phyloP scores from a whole-genome alignment of 2,329 filamentous ascomycete species.

The Cytospora paraplurivora region DNA sequence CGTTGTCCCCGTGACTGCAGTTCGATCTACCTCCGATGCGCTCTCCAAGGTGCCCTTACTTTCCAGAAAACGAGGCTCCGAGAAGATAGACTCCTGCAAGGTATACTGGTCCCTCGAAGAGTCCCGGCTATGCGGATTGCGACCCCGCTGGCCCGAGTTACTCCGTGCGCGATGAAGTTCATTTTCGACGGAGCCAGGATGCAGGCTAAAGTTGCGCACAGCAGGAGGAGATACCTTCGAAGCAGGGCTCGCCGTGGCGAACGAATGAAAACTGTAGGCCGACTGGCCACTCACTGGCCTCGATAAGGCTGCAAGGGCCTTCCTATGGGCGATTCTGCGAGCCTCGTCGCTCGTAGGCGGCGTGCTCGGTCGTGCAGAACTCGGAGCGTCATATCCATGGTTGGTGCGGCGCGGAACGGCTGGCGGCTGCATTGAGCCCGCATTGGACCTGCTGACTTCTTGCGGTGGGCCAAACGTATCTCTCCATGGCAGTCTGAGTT shows the following conservation, averaged over 20 bases:
- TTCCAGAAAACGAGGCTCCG: constrained; percentile 21
- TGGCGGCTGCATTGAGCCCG: constrained; percentile 31
- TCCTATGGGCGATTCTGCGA: constrained; percentile 7
- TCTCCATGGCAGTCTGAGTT: constrained; percentile 19
- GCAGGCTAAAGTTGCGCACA: constrained; percentile 21
- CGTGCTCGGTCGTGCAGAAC: not conserved
- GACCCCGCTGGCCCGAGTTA: constrained; percentile 3
- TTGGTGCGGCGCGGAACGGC: constrained; percentile 21
- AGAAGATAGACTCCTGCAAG: constrained; percentile 26
- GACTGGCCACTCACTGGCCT: constrained; percentile 15
- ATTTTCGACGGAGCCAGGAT: not conserved
- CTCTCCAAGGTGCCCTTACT: constrained; percentile 22
- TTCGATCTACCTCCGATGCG: constrained; percentile 1
- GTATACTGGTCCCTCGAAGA: constrained; percentile 26
- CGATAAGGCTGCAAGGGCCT: constrained; percentile 24
- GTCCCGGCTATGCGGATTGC: constrained; percentile 18
- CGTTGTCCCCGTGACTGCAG: constrained; percentile 7
- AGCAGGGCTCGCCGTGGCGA: constrained; percentile 14
- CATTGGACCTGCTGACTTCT: constrained; percentile 27
- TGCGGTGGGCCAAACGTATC: constrained; percentile 23
- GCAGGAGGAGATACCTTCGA: constrained; percentile 14
- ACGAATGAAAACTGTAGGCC: constrained; percentile 25
- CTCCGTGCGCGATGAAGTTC: constrained; percentile 10
- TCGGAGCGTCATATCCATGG: not conserved
- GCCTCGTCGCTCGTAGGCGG: constrained; percentile 36